Base-by-base conservation (phyloP, 352 stramenopile genomes). In the Elongisporangium anandrum region DNA sequence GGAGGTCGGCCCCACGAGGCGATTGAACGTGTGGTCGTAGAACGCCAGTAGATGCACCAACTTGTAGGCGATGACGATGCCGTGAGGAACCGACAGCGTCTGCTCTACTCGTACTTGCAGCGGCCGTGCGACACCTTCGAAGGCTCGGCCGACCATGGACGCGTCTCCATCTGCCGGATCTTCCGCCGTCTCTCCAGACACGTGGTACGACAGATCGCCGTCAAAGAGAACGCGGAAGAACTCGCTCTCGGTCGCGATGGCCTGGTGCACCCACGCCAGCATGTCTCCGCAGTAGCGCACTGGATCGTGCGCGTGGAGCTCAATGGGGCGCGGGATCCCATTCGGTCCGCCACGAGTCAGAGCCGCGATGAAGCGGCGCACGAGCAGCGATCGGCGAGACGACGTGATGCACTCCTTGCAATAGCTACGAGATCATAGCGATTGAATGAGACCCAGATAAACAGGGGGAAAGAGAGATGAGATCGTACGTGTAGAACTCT, bases 201-300 rank as follows among this genome's bases (percentile, higher is more conserved):
- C 54, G 20, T 48, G n/a, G 17, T 9, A n/a, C 50, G 47, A 17
- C 3, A 57, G 64, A 52, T 90, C 82, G 6, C 76, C 78, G 48
- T 90, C 77, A 52, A 90, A 89, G 15, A 96, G 68, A 52, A 87
- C 76, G 22, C 78, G 75, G 51, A 95, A 81, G 62, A 95, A 91
- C 57, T 96, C 86, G 45, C 66, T 69, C 59, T 97, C 89, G 1
- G 82, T 79, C 0, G 85, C 88, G 50, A 96, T 84, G 8, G 80
- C 69, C 54, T 96, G 83, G 56, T 97, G 89, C 15, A 94, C 65
- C 88, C 88, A 97, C 12, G 89, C 89, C 15, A 97, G 54, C 85
- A 97, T 95, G 52, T 96, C 86, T 21, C 88, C 81, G 20, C 88
- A 87, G 69, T 96, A 97, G 5, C 82, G 76, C n/a, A 94, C 72